phyloP scores from a whole-genome alignment of 345 rosid species.

The Trapa incisa region DNA sequence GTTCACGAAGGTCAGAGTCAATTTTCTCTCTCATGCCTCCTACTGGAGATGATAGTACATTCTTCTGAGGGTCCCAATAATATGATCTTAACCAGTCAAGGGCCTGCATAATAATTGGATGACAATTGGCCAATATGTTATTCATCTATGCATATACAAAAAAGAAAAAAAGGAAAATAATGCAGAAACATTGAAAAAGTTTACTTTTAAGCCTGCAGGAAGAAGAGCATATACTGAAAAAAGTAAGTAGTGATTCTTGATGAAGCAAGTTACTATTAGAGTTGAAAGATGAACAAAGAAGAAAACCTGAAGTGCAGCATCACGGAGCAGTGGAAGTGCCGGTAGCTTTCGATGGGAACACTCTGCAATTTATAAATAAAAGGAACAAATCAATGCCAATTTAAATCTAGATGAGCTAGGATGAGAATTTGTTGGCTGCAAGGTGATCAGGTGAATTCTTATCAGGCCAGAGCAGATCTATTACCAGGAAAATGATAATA shows the following conservation, averaged over 20 bases:
- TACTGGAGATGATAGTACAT: conserved; percentile 31
- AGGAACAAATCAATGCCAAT: neutral
- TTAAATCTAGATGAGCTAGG: conserved; percentile 1
- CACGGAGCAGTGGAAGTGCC: conserved; percentile 58
- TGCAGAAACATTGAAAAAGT: no score
- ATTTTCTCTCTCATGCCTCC: conserved; percentile 53
- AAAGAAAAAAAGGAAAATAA: no score
- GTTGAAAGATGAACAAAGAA: neutral
- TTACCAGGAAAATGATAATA: neutral
- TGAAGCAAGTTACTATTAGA: no score
- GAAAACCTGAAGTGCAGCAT: conserved; percentile 35
- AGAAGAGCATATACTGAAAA: neutral
- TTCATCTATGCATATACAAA: no score
- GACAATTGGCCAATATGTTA: neutral
- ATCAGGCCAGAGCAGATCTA: neutral
- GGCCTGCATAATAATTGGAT: conserved; percentile 33
- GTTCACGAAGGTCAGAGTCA: conserved; percentile 43
- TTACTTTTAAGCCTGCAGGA: no score
- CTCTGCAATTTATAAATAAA: conserved; percentile 35
- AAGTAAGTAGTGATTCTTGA: neutral
- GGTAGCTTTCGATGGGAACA: conserved; percentile 86
- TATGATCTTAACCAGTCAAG: conserved; percentile 71
- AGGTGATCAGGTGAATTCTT: neutral
- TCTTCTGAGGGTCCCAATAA: conserved; percentile 75
- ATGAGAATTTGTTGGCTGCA: neutral